Evolutionary conservation across 1,284 basidiomycete species (phyloP).

Genomic region (Tylopilus sp.): DNA sequence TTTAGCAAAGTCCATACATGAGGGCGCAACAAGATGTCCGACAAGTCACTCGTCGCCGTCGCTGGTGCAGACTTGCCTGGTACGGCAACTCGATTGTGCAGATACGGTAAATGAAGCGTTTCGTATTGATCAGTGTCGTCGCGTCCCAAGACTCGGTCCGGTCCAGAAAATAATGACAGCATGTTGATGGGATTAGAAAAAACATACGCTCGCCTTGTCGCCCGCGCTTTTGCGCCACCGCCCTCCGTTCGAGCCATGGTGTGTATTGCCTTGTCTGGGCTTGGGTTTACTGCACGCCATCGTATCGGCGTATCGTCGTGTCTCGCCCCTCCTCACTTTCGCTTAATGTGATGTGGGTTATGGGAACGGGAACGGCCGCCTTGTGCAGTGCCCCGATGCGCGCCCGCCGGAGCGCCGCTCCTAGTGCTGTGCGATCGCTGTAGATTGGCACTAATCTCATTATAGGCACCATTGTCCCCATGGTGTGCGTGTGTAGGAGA

Average conservation of each 20-base stretch:
- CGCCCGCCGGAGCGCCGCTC: conserved; percentile 1
- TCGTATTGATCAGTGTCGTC: conserved; percentile 1
- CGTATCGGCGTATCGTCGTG: conserved; percentile 1
- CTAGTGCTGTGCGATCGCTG: background rate
- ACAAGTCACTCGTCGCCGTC: background rate
- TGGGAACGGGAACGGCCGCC: conserved; percentile 14
- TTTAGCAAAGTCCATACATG: background rate
- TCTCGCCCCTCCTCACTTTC: background rate
- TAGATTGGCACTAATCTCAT: background rate
- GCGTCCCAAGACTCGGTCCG: background rate
- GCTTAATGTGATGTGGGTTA: conserved; percentile 9
- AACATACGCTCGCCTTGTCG: background rate
- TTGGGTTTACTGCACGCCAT: background rate
- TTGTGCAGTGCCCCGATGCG: background rate
- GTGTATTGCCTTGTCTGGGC: background rate
- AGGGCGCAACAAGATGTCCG: background rate
- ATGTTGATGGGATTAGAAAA: background rate
- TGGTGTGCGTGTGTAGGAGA: background rate
- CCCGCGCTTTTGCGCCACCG: background rate
- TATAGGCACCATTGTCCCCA: background rate
- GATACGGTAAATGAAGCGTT: conserved; percentile 7
- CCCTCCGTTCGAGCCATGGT: background rate
- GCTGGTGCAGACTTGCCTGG: conserved; percentile 13
- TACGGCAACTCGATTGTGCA: background rate
- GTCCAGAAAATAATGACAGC: conserved; percentile 3